Evolutionary conservation across 305 asterid genomes (phyloP).

Genomic region (Fraxinus latifolia): DNA sequence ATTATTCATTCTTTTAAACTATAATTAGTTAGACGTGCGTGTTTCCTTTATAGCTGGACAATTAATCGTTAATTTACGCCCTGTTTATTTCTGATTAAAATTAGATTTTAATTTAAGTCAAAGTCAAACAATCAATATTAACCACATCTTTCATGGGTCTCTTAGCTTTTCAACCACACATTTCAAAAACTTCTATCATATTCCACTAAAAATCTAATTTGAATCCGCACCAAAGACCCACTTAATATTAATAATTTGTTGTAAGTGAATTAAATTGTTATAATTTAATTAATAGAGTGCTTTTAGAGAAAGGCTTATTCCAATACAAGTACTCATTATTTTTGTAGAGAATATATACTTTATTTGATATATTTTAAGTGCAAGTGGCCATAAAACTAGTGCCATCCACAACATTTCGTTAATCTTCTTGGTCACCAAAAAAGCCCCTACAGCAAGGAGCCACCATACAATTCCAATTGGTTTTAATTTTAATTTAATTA

Average conservation of each 20-base stretch:
- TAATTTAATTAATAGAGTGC: neutral
- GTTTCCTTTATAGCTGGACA: neutral
- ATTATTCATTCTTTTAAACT: neutral
- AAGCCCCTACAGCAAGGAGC: slow-evolving; percentile 32
- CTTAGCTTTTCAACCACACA: too few species aligned
- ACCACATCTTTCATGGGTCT: too few species aligned
- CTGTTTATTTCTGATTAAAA: too few species aligned
- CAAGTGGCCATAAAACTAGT: slow-evolving; percentile 28
- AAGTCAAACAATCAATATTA: too few species aligned
- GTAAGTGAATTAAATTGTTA: too few species aligned
- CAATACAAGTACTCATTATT: neutral
- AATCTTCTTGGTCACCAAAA: slow-evolving; percentile 5
- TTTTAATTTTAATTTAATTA: slow-evolving; percentile 9
- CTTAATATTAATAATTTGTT: too few species aligned
- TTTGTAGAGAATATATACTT: too few species aligned
- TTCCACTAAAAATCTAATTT: too few species aligned
- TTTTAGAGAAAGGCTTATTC: neutral
- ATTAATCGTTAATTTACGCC: too few species aligned
- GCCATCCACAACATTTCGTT: slow-evolving; percentile 23
- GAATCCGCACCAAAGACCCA: too few species aligned
- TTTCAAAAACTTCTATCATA: too few species aligned
- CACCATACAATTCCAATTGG: slow-evolving; percentile 16
- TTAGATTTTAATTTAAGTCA: too few species aligned
- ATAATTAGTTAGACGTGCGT: neutral
- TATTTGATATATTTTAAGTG: slow-evolving; percentile 1